phyloP scores from a whole-genome alignment of 1,284 basidiomycete genomes.

The Flammula alnicola region DNA sequence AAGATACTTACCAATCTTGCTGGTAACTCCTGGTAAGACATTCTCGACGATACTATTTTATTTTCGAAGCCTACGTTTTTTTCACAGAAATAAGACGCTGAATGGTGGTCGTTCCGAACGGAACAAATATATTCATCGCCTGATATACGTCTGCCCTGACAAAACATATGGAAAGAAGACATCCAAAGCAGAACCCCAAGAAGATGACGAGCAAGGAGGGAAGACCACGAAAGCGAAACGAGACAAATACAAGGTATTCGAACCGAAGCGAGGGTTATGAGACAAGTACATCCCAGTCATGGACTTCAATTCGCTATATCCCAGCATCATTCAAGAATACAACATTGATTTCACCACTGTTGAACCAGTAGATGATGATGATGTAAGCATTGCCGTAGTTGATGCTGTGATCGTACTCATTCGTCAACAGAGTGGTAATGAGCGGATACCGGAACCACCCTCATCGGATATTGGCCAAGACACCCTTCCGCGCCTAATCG shows the following conservation, averaged over 20 bases:
- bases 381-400: constrained; percentile 45
- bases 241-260: constrained; percentile 99
- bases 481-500: constrained; percentile 94
- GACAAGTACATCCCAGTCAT: constrained; percentile 98
- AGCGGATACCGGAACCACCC: constrained; percentile 91
- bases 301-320: constrained; percentile 99
- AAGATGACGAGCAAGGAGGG: constrained; percentile 60
- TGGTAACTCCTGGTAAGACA: constrained; percentile 95
- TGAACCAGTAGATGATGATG: constrained; percentile 67
- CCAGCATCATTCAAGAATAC: constrained; percentile 99
- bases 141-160: constrained; percentile 97
- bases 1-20: constrained; percentile 96
- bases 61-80: no score
- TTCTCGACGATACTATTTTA: no score
- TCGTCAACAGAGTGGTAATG: constrained; percentile 70
- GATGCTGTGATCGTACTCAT: neutral
- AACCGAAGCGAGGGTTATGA: constrained; percentile 96
- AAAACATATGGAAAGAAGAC: constrained; percentile 89
- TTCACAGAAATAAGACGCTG: constrained; percentile 94
- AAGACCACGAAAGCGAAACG: constrained; percentile 73
- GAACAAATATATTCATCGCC: constrained; percentile 98
- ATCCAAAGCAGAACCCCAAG: constrained; percentile 67
- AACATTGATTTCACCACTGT: constrained; percentile 99
- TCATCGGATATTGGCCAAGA: constrained; percentile 77
- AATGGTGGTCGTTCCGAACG: constrained; percentile 97